Evolutionary conservation across 2,329 filamentous ascomycete species (phyloP).

Genomic region (Fusarium dimerum): DNA sequence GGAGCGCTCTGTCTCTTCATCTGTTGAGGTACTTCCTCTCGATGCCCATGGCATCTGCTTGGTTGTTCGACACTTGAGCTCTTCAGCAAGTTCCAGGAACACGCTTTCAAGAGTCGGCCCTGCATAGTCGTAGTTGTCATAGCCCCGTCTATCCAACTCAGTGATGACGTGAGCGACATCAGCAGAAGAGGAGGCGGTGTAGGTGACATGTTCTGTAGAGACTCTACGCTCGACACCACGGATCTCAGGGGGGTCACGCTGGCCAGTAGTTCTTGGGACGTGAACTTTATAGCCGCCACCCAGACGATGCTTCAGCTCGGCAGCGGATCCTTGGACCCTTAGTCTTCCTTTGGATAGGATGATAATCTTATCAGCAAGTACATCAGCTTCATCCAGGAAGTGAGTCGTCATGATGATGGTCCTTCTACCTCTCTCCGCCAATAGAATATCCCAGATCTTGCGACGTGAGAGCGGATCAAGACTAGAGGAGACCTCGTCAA

Average conservation of each 20-base stretch:
- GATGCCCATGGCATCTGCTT: too few relatives aligned
- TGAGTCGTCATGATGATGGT: constrained; percentile 70
- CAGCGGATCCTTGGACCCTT: constrained; percentile 62
- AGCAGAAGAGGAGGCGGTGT: too few relatives aligned
- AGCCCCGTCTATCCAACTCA: too few relatives aligned
- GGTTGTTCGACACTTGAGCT: too few relatives aligned
- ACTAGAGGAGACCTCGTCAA: constrained; percentile 71
- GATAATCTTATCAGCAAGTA: constrained; percentile 67
- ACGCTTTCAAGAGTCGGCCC: too few relatives aligned
- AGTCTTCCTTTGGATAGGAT: constrained; percentile 65
- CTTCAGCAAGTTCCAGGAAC: too few relatives aligned
- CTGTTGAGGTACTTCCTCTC: too few relatives aligned
- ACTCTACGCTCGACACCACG: too few relatives aligned
- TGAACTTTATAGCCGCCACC: constrained; percentile 66
- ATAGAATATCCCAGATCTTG: constrained; percentile 70
- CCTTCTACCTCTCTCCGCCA: constrained; percentile 61
- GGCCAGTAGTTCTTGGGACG: constrained; percentile 26
- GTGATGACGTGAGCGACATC: too few relatives aligned
- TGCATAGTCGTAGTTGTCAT: too few relatives aligned
- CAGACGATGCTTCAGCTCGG: constrained; percentile 62
- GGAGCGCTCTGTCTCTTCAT: too few relatives aligned
- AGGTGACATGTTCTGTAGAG: too few relatives aligned
- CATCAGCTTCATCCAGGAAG: constrained; percentile 70
- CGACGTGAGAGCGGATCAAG: constrained; percentile 66
- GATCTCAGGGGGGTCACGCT: constrained; percentile 33